Base-by-base conservation (phyloP, 495 filamentous ascomycete genomes). In the Glonium stellatum region DNA sequence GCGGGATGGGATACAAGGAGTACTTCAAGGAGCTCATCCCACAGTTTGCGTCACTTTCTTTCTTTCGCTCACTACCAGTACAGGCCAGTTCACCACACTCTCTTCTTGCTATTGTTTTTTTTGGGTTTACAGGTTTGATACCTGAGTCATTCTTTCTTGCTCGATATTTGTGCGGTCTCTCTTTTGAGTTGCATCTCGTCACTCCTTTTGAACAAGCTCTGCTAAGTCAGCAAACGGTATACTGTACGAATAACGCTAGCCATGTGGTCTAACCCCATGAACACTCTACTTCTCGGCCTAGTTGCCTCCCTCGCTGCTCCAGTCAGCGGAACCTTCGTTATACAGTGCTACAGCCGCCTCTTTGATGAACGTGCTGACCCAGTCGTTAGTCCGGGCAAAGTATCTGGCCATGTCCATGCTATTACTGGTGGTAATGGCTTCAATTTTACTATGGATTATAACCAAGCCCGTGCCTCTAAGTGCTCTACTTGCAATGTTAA, bases 391-490 rank as follows among this genome's bases (percentile, higher is more conserved):
- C 83, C 82, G 13, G 83, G 83, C 3, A 60, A 50, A 5, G 67
- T 81, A 5, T 77, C 84, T n/a, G 68, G 72, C 55, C 91, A 96
- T 72, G 82, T 84, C 18, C 90, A 96, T 64, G 79, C 82, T 8
- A 82, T 91, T 59, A 80, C 85, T 63, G 90, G 91, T 19, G 88
- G 87, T 59, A 88, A 80, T 72, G 85, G 80, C 56, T 90, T 91
- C 66, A 78, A 80, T 57, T 76, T 87, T 66, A 77, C 70, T 47
- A 84, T 84, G 75, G 76, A 76, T 46, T 87, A 83, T 56, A 72
- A 80, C 49, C 68, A 76, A 27, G 77, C 87, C 11, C 73, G 79
- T 49, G 61, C 73, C 54, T 87, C 88, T 0, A 72, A 72, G 0
- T 93, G 89, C 73, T 85, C 84, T 52, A 84, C 84, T 10, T 84